A percentile compares a stretch with the other conserved stretches of the same genome.
These are phyloP conservation scores for Starmerella roubikii DNA, from an alignment of 805 yeast species.

Conservation along the genomic window DNA sequence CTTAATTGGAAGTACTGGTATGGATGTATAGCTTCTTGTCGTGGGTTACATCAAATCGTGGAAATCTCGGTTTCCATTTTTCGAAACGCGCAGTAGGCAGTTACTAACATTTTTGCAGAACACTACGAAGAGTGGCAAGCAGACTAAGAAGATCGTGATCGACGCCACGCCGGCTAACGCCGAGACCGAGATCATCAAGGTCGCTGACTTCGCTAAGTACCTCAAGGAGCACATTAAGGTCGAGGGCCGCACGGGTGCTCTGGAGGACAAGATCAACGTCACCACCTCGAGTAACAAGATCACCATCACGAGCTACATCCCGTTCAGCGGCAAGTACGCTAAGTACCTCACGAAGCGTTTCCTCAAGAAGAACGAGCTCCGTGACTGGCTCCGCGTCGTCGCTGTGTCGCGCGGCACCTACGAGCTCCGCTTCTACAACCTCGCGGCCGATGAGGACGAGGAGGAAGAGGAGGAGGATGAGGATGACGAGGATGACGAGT, in stretches of 20 bases:
- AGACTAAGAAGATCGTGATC: conserved; percentile 70
- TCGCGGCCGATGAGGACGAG: conserved; percentile 89
- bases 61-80: neutral
- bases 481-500: conserved; percentile 22
- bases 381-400: conserved; percentile 99
- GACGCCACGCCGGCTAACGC: conserved; percentile 96
- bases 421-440: conserved; percentile 98
- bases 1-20: neutral
- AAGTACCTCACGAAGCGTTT: conserved; percentile 99
- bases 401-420: conserved; percentile 90
- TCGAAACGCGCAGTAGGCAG: conserved; percentile 56
- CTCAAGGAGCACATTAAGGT: conserved; percentile 98
- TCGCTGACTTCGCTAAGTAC: conserved; percentile 94
- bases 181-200: conserved; percentile 95
- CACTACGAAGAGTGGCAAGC: conserved; percentile 58
- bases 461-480: conserved; percentile 65
- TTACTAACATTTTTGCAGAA: conserved; percentile 30
- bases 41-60: conserved; percentile 20
- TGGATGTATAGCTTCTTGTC: conserved; percentile 12
- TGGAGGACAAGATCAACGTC: conserved; percentile 87
- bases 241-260: conserved; percentile 91
- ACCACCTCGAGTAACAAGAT: conserved; percentile 68
- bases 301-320: conserved; percentile 80
- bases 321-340: conserved; percentile 99
- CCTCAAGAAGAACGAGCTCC: conserved; percentile 99